Conservation (phyloP, 139 green algal species). For the Nannochloris sp. region DNA sequence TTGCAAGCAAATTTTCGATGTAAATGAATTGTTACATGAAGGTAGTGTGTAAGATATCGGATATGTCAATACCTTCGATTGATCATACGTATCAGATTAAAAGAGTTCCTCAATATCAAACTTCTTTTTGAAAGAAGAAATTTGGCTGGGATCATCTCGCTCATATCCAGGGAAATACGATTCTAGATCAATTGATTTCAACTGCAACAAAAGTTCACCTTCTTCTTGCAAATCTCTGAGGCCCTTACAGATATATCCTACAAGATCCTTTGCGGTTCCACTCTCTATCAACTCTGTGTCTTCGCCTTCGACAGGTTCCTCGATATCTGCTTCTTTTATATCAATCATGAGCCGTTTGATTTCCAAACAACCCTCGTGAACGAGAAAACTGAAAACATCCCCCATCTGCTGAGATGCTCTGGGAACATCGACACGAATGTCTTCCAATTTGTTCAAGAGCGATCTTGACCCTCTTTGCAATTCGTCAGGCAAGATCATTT, state of each 20-base stretch:
- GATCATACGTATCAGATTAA: too few species aligned
- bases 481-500: constrained; percentile 3
- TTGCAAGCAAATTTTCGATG: too few species aligned
- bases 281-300: constrained; percentile 30
- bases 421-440: constrained; percentile 27
- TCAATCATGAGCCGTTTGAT: constrained; percentile 17
- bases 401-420: constrained; percentile 32
- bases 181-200: too few species aligned
- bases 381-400: constrained; percentile 21
- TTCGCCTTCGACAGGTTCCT: constrained; percentile 19
- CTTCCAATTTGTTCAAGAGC: constrained; percentile 24
- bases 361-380: constrained; percentile 12
- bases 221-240: not conserved
- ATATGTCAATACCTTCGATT: too few species aligned
- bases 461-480: constrained; percentile 8
- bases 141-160: too few species aligned
- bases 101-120: too few species aligned
- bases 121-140: too few species aligned
- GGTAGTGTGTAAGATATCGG: too few species aligned
- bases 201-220: not conserved
- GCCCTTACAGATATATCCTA: constrained; percentile 5
- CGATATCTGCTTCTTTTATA: constrained; percentile 23
- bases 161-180: too few species aligned
- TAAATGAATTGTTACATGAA: too few species aligned
- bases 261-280: constrained; percentile 17